Conservation (phyloP, 345 rosid genomes). For the Euphorbia lathyris region DNA sequence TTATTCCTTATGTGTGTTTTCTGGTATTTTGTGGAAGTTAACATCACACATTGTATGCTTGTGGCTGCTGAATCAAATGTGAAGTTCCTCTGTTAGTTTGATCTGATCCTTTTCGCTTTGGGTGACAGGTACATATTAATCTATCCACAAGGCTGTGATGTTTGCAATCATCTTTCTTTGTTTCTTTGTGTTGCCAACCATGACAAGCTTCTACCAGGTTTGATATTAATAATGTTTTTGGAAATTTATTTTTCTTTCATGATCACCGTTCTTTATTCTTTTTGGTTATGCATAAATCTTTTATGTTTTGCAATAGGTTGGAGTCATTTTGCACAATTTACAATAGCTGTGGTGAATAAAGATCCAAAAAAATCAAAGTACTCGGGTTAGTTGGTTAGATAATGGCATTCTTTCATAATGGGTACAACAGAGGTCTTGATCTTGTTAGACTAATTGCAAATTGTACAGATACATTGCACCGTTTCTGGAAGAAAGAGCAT, state of each 20-base stretch:
- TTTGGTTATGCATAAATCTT: constrained; percentile 1
- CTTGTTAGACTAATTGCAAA: constrained; percentile 20
- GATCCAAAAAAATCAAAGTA: constrained; percentile 87
- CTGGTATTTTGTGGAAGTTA: background rate
- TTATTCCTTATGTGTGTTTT: background rate
- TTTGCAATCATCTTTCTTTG: constrained; percentile 83
- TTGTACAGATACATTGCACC: constrained; percentile 77
- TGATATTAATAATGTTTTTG: constrained; percentile 12
- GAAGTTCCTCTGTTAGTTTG: constrained; percentile 3
- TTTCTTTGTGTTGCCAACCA: constrained; percentile 89
- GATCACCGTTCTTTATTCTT: background rate
- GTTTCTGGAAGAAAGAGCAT: constrained; percentile 91
- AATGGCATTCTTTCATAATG: constrained; percentile 1
- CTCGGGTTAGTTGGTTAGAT: constrained; percentile 56
- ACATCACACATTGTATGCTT: background rate
- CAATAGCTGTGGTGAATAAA: constrained; percentile 85
- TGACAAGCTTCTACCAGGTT: constrained; percentile 96
- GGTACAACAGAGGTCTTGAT: constrained; percentile 9
- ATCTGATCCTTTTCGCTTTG: constrained; percentile 14
- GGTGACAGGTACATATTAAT: constrained; percentile 77
- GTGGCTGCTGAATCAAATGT: background rate
- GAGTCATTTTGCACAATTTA: constrained; percentile 96
- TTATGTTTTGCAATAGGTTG: constrained; percentile 52
- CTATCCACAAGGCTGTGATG: constrained; percentile 92
- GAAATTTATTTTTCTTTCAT: background rate